A percentile compares a stretch with the other conserved stretches of the same genome.
Evolutionary conservation across 2,329 filamentous ascomycete genomes (phyloP).

Genomic region (Gnomoniopsis sp.): DNA sequence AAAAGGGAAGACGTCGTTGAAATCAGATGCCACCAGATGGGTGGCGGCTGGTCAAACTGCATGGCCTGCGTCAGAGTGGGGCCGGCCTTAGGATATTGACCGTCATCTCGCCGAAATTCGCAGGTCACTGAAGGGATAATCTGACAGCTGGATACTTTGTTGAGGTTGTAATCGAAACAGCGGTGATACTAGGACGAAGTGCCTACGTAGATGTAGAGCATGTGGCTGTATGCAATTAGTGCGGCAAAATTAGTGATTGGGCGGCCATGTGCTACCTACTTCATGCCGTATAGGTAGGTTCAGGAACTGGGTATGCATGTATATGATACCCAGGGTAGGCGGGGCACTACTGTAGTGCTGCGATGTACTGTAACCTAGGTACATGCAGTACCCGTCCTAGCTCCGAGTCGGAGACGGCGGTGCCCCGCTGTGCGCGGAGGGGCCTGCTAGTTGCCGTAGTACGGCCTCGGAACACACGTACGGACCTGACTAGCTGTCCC

Average conservation of each 20-base stretch:
- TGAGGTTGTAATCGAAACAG: no score
- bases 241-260: no score
- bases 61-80: not conserved
- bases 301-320: no score
- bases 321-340: no score
- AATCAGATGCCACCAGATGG: not conserved
- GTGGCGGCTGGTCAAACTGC: not conserved
- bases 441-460: not conserved
- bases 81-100: not conserved
- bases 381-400: not conserved
- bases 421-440: no score
- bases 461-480: not conserved
- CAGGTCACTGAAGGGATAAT: not conserved
- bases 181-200: no score
- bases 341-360: no score
- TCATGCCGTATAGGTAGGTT: no score
- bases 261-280: no score
- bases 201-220: no score
- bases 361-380: no score
- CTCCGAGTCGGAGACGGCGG: not conserved
- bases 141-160: not conserved
- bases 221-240: no score
- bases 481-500: not conserved
- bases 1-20: not conserved
- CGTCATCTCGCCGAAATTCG: not conserved